Percentiles rank a stretch among this genome's conserved stretches.
phyloP scores from a whole-genome alignment of 2,329 filamentous ascomycete genomes.

The Fusarium humuli region DNA sequence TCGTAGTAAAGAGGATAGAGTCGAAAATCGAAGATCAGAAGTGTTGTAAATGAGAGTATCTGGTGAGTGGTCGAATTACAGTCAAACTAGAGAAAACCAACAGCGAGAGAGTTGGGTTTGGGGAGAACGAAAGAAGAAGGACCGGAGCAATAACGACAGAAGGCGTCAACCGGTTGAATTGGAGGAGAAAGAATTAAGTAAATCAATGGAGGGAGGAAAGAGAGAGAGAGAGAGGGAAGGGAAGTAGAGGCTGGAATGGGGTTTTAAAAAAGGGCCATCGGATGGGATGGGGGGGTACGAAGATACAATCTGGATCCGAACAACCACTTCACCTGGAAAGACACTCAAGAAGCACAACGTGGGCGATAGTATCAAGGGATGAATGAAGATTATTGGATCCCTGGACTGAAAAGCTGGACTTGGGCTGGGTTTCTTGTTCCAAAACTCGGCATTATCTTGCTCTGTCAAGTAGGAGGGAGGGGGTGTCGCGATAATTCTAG shows the following conservation, averaged over 20 bases:
- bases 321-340: background rate
- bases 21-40: slow-evolving; percentile 15
- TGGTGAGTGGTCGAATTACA: slow-evolving; percentile 38
- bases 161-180: slow-evolving; percentile 36
- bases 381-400: slow-evolving; percentile 24
- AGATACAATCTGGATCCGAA: slow-evolving; percentile 13
- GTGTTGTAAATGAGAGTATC: slow-evolving; percentile 39
- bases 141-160: slow-evolving; percentile 28
- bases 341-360: background rate
- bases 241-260: slow-evolving; percentile 42
- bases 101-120: slow-evolving; percentile 53
- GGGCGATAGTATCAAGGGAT: slow-evolving; percentile 32
- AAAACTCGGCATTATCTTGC: slow-evolving; percentile 19
- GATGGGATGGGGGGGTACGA: slow-evolving; percentile 2
- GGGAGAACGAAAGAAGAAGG: slow-evolving; percentile 44
- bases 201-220: slow-evolving; percentile 36
- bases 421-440: background rate
- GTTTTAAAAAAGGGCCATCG: slow-evolving; percentile 37
- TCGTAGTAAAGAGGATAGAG: background rate
- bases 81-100: slow-evolving; percentile 48
- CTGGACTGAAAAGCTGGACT: background rate
- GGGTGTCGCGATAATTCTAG: slow-evolving; percentile 13
- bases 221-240: slow-evolving; percentile 28
- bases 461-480: background rate
- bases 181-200: slow-evolving; percentile 29